Evolutionary conservation across 1,284 basidiomycete genomes (phyloP).

Genomic region (Spongispora temasekensis): DNA sequence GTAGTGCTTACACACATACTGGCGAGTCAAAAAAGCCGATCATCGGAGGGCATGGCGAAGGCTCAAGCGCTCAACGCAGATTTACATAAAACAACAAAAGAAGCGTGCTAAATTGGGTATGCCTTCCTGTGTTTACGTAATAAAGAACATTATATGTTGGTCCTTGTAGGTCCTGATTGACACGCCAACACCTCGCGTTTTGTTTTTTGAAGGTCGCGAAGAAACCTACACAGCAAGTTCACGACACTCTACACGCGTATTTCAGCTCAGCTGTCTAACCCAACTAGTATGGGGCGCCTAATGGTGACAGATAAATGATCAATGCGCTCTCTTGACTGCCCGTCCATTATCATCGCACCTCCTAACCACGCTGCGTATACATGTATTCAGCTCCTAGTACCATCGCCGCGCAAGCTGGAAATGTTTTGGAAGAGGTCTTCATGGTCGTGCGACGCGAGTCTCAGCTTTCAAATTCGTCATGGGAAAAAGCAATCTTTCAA

Average conservation of each 20-base stretch:
- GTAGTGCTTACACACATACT: too few relatives aligned
- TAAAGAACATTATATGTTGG: slow-evolving; percentile 6
- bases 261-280: not conserved
- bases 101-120: too few relatives aligned
- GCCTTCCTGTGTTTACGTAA: not conserved
- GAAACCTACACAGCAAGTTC: slow-evolving; percentile 8
- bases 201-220: slow-evolving; percentile 22
- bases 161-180: slow-evolving; percentile 21
- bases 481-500: slow-evolving; percentile 3
- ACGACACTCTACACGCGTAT: not conserved
- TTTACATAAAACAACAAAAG: not conserved
- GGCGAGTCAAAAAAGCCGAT: too few relatives aligned
- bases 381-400: slow-evolving; percentile 19
- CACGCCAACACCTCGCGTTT: slow-evolving; percentile 6
- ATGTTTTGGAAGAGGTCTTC: slow-evolving; percentile 12
- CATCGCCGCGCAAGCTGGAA: not conserved
- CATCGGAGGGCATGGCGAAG: too few relatives aligned
- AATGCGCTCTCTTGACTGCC: not conserved
- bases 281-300: slow-evolving; percentile 2
- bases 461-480: not conserved
- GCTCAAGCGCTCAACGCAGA: slow-evolving; percentile 13
- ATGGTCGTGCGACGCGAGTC: not conserved
- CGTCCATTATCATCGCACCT: not conserved
- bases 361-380: not conserved
- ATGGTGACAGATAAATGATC: slow-evolving; percentile 19